Base-by-base conservation (phyloP, 352 stramenopile species). In the Globisporangium echinulatum region DNA sequence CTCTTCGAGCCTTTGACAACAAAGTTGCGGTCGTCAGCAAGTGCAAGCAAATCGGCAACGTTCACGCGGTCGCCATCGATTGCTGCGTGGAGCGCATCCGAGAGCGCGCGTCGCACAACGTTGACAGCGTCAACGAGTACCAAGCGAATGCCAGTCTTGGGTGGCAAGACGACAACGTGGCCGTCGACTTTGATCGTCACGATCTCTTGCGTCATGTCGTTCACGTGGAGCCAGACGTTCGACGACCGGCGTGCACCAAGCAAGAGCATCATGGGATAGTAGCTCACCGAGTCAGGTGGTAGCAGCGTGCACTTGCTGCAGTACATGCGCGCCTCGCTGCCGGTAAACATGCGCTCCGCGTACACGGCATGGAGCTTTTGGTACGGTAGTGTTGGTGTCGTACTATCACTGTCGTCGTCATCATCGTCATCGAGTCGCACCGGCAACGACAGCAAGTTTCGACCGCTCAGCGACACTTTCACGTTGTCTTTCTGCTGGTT, bases 251-350 rank as follows among this genome's bases (percentile, higher is more conserved):
- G 71, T 42, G 73, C 73, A 55, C 70, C 71, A 36, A 83, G 63
- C 6, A 87, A 53, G 50, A 83, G 39, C 68, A 90, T 64, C 36
- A 85, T 76, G 9, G 82, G 71, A 33, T 86, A 87, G 62, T 91
- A 94, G 3, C 68, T 68, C 17, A 77, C 48, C 7, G 65, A 72
- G 39, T 75, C 71, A 9, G 82, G 77, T 7, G 85, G 85, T 39
- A 94, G 56, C 46, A 94, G 61, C 43, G 85, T 94, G 54, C 77
- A 90, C 55, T 91, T 90, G 52, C 68, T 79, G 63, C 82, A 89
- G 59, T 85, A 85, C 77, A 94, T 89, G 44, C 63, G 75, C 49
- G 79, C 85, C 51, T 90, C 83, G 53, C 88, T 74, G n/a, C 85
- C 85, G 7, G 78, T 91, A 49, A 87, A 89, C 11, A 92, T 51